These are phyloP conservation scores for Saccharomyces hybrid DNA, from an alignment of 1,139 yeast species.

Conservation along the genomic window DNA sequence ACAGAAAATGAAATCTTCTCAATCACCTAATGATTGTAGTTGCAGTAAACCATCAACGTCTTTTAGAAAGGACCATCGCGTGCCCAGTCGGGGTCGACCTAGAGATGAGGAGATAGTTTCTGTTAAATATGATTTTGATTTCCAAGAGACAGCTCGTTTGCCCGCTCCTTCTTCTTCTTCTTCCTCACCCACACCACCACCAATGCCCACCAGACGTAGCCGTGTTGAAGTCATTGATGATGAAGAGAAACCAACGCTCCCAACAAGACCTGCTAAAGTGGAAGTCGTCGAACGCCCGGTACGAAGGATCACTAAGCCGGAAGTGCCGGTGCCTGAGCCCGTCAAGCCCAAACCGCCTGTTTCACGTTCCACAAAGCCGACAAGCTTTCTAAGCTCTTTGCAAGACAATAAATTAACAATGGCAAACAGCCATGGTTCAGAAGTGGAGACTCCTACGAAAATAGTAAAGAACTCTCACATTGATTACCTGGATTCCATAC, in stretches of 20 bases:
- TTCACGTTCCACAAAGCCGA: constrained; percentile 5
- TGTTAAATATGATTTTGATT: constrained; percentile 2
- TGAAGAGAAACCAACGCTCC: constrained; percentile 3
- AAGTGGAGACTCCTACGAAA: not conserved
- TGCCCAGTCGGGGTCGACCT: constrained; percentile 19
- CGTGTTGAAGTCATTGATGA: not conserved
- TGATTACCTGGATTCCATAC: constrained; percentile 22
- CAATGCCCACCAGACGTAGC: not conserved
- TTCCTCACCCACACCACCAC: constrained; percentile 5
- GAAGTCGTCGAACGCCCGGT: not conserved
- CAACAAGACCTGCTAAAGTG: not conserved
- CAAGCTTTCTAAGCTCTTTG: constrained; percentile 14
- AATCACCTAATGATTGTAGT: not conserved
- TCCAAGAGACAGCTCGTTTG: not conserved
- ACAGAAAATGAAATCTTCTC: constrained; percentile 16
- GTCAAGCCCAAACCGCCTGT: constrained; percentile 5
- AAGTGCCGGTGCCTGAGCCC: not conserved
- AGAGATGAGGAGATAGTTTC: constrained; percentile 5
- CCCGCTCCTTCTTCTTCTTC: constrained; percentile 4
- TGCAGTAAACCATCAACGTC: not conserved
- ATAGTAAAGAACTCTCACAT: constrained; percentile 5
- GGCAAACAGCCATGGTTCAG: not conserved
- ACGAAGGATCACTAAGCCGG: not conserved
- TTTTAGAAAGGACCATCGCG: not conserved
- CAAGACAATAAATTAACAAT: constrained; percentile 18